Evolutionary conservation across 352 stramenopile genomes (phyloP).

Genomic region (Phytophthora aleatoria): DNA sequence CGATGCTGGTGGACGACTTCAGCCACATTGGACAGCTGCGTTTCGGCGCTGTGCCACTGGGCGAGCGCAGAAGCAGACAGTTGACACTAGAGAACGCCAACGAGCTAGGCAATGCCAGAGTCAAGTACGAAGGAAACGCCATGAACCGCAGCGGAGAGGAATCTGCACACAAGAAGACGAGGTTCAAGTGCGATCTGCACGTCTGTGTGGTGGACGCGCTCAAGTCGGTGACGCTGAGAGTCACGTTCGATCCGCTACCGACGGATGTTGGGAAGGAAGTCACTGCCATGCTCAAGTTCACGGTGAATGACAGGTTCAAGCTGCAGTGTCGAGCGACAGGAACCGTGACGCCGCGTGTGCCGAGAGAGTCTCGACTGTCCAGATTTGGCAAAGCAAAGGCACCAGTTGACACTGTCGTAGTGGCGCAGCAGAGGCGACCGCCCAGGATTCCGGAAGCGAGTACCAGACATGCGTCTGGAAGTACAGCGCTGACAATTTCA

Average conservation of each 20-base stretch:
- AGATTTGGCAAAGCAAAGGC: constrained; percentile 27
- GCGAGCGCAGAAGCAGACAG: constrained; percentile 49
- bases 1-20: constrained; percentile 60
- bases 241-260: constrained; percentile 64
- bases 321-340: constrained; percentile 57
- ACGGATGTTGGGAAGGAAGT: constrained; percentile 50
- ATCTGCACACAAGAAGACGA: constrained; percentile 22
- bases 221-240: constrained; percentile 53
- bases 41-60: constrained; percentile 61
- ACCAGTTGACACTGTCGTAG: constrained; percentile 6
- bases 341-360: constrained; percentile 24
- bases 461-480: constrained; percentile 11
- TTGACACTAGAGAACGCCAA: constrained; percentile 66
- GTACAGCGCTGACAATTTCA: constrained; percentile 2
- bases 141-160: constrained; percentile 29
- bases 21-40: constrained; percentile 39
- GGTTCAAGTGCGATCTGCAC: constrained; percentile 78
- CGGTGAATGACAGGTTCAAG: constrained; percentile 63
- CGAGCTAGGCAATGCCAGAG: constrained; percentile 55
- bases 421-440: constrained; percentile 2
- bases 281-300: constrained; percentile 56
- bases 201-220: constrained; percentile 70
- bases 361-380: constrained; percentile 12
- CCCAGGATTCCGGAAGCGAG: constrained; percentile 9
- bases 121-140: constrained; percentile 75